phyloP scores from a whole-genome alignment of 768 basidiomycete species.

The Leccinum pellstonianum region DNA sequence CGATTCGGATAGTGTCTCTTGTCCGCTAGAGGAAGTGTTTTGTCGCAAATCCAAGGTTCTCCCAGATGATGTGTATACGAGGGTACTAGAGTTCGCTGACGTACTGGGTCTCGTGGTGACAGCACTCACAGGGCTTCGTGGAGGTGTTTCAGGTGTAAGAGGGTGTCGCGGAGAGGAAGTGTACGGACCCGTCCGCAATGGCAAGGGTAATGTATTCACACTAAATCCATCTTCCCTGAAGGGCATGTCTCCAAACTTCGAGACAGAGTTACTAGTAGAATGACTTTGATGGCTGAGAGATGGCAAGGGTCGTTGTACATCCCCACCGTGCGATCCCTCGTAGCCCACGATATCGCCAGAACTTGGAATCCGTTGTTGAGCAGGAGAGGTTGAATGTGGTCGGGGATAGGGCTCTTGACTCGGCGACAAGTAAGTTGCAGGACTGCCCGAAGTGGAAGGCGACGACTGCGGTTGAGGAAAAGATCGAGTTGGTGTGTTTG shows the following conservation, averaged over 20 bases:
- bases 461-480: constrained; percentile 28
- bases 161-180: constrained; percentile 21
- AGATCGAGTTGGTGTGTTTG: constrained; percentile 17
- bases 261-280: constrained; percentile 27
- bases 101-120: constrained; percentile 42
- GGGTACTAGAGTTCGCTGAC: constrained; percentile 32
- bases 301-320: constrained; percentile 28
- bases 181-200: constrained; percentile 32
- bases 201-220: constrained; percentile 23
- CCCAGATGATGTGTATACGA: constrained; percentile 28
- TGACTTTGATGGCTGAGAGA: constrained; percentile 27
- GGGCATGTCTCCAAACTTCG: constrained; percentile 33
- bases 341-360: constrained; percentile 15
- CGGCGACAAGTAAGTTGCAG: constrained; percentile 40
- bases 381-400: constrained; percentile 55
- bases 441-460: constrained; percentile 17
- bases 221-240: constrained; percentile 31
- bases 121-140: constrained; percentile 62
- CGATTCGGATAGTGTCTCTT: constrained; percentile 34
- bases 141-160: constrained; percentile 45
- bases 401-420: constrained; percentile 59
- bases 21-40: constrained; percentile 28
- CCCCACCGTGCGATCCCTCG: constrained; percentile 28
- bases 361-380: constrained; percentile 31
- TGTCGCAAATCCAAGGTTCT: constrained; percentile 27